These are phyloP conservation scores for Tritrichomonas musculus DNA, from an alignment of 208 protist genomes.

Conservation along the genomic window DNA sequence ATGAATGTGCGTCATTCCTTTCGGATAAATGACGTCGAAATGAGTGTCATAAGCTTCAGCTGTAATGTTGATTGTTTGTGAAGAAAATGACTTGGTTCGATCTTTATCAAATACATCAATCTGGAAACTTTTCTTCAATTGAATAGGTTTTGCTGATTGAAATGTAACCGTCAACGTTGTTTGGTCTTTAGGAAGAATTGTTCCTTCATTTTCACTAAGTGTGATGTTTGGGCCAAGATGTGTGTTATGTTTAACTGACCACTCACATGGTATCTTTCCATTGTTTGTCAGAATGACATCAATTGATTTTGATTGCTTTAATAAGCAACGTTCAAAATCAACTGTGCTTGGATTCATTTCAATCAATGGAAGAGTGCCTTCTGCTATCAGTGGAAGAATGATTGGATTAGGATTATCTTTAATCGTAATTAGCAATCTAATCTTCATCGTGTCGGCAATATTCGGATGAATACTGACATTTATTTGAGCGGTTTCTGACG, in stretches of 20 bases:
- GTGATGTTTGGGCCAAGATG: background rate
- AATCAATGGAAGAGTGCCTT: background rate
- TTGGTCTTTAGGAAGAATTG: background rate
- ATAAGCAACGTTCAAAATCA: background rate
- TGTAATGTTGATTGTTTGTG: background rate
- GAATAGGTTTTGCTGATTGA: background rate
- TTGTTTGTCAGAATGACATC: background rate
- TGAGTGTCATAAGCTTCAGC: background rate
- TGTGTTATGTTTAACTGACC: background rate
- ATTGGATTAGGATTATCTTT: constrained; percentile 22
- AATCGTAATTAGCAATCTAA: background rate
- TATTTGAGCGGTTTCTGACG: background rate
- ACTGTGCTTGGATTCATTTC: background rate
- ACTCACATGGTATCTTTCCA: background rate
- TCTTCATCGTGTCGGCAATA: background rate
- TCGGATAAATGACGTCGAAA: background rate
- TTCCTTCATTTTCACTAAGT: background rate
- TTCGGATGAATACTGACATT: background rate
- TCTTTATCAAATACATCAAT: background rate
- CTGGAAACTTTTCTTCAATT: background rate
- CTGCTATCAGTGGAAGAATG: background rate
- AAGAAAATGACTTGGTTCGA: background rate
- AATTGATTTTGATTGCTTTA: background rate
- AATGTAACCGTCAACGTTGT: background rate
- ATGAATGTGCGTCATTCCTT: background rate